Evolutionary conservation across 2,329 filamentous ascomycete species (phyloP).

Genomic region (Neonectria hederae): DNA sequence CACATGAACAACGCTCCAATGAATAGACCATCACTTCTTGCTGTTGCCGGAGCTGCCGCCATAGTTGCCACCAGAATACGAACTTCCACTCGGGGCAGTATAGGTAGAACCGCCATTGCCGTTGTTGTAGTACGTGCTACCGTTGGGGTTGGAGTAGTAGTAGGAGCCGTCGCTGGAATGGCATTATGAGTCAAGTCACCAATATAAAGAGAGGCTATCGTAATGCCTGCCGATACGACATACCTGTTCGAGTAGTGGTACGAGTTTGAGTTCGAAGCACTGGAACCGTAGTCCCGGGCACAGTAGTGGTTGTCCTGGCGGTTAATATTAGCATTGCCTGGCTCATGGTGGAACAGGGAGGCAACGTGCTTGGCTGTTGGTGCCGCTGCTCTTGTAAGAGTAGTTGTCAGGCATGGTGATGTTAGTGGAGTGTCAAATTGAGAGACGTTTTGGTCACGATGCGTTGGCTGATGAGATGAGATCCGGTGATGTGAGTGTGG

Average conservation of each 20-base stretch:
- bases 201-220: neutral
- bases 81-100: conserved; percentile 61
- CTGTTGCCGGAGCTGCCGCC: conserved; percentile 8
- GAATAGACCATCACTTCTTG: conserved; percentile 24
- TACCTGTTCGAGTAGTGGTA: conserved; percentile 76
- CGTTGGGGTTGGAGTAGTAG: conserved; percentile 77
- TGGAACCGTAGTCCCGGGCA: conserved; percentile 68
- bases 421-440: neutral
- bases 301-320: conserved; percentile 75
- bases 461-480: neutral
- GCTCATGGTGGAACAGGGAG: neutral
- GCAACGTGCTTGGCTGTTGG: conserved; percentile 66
- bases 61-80: conserved; percentile 13
- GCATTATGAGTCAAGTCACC: neutral
- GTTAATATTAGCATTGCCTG: neutral
- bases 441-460: neutral
- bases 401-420: conserved; percentile 43
- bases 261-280: conserved; percentile 64
- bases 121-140: conserved; percentile 74
- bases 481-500: neutral
- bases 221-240: conserved; percentile 29
- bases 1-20: neutral
- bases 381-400: conserved; percentile 62
- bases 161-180: conserved; percentile 68
- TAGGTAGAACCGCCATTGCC: conserved; percentile 68